Percentiles rank a stretch among this genome's conserved stretches.
phyloP scores from a whole-genome alignment of 1,139 yeast species.

The Magnusiomyces ingens region DNA sequence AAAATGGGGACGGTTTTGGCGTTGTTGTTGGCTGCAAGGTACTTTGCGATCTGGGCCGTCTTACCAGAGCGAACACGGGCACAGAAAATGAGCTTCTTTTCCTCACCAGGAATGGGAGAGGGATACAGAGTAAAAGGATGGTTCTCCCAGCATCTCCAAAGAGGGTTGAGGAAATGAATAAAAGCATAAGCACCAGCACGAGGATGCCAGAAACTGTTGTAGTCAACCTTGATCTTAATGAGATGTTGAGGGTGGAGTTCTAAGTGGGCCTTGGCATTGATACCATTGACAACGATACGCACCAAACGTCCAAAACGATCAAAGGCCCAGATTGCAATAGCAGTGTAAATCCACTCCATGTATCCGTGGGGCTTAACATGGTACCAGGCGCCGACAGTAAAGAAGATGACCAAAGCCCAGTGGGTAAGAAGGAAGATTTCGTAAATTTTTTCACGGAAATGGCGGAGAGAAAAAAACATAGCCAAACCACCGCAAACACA shows the following conservation, averaged over 20 bases:
- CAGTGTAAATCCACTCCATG: constrained; percentile 44
- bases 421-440: constrained; percentile 60
- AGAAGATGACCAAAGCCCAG: constrained; percentile 49
- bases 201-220: constrained; percentile 31
- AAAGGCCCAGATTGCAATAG: constrained; percentile 55
- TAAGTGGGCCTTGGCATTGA: constrained; percentile 20
- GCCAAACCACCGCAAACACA: constrained; percentile 38
- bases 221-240: constrained; percentile 27
- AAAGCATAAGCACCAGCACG: constrained; percentile 36
- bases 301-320: constrained; percentile 50
- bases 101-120: constrained; percentile 30
- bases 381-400: constrained; percentile 52
- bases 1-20: constrained; percentile 30
- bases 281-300: constrained; percentile 28
- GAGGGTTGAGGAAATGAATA: constrained; percentile 37
- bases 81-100: constrained; percentile 31
- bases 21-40: constrained; percentile 19
- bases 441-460: constrained; percentile 50
- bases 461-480: constrained; percentile 42
- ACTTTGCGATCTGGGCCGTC: constrained; percentile 22
- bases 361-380: constrained; percentile 47
- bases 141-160: constrained; percentile 45
- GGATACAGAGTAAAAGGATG: constrained; percentile 46
- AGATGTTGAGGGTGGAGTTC: constrained; percentile 24
- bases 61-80: constrained; percentile 34